These are phyloP conservation scores for Amanita subjunquillea DNA, from an alignment of 768 basidiomycete species.

Conservation along the genomic window DNA sequence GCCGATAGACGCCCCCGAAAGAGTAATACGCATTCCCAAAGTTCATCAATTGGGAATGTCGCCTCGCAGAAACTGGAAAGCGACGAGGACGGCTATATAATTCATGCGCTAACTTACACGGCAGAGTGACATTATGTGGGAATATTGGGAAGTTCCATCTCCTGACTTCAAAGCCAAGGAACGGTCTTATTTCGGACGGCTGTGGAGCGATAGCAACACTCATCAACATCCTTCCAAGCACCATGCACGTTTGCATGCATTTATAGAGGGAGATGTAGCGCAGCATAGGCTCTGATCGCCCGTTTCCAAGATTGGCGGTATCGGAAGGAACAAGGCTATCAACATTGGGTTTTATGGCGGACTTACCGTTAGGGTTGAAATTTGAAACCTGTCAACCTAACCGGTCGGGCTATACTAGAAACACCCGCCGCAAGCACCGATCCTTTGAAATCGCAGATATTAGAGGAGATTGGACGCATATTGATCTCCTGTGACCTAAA, in stretches of 20 bases:
- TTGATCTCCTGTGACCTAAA: no score
- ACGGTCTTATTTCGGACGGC: conserved; percentile 43
- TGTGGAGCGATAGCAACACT: conserved; percentile 59
- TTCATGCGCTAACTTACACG: no score
- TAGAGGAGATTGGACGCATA: not conserved
- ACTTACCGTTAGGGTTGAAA: conserved; percentile 34
- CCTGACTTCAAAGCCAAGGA: no score
- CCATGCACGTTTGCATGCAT: conserved; percentile 36
- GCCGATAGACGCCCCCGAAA: no score
- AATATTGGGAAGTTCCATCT: no score
- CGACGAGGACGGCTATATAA: no score
- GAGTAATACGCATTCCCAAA: no score
- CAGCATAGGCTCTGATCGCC: conserved; percentile 35
- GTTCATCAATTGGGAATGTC: no score
- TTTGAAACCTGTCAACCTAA: conserved; percentile 28
- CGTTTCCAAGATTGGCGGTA: conserved; percentile 49
- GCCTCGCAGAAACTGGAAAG: no score
- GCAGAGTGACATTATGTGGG: no score
- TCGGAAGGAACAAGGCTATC: conserved; percentile 57
- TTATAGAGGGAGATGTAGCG: conserved; percentile 34
- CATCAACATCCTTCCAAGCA: conserved; percentile 49
- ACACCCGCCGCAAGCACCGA: conserved; percentile 35
- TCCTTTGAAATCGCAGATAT: not conserved
- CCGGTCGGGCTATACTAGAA: conserved; percentile 27
- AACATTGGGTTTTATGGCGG: conserved; percentile 55